phyloP scores from a whole-genome alignment of 768 basidiomycete species.

The Podaxis sp. region DNA sequence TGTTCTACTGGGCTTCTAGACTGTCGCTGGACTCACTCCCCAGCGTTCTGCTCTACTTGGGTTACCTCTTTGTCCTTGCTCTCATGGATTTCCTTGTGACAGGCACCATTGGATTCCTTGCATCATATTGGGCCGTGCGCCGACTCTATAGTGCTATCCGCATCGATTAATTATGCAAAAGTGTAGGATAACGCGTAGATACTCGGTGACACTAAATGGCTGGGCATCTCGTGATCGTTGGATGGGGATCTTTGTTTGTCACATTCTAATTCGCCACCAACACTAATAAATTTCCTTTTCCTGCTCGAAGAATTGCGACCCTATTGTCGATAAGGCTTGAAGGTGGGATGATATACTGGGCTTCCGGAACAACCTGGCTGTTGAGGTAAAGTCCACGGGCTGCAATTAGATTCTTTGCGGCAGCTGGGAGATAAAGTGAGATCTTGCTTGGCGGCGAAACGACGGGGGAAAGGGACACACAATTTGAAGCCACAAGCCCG shows the following conservation, averaged over 20 bases:
- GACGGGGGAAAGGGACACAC: slow-evolving; percentile 39
- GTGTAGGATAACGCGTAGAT: neutral
- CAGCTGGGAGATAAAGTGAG: slow-evolving; percentile 43
- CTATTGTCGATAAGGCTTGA: slow-evolving; percentile 58
- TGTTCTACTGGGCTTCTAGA: slow-evolving; percentile 86
- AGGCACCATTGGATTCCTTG: slow-evolving; percentile 89
- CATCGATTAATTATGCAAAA: slow-evolving; percentile 53
- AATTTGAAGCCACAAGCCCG: slow-evolving; percentile 60
- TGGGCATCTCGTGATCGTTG: neutral
- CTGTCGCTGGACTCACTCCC: slow-evolving; percentile 83
- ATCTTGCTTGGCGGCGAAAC: neutral
- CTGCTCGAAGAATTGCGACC: slow-evolving; percentile 68
- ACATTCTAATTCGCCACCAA: slow-evolving; percentile 32
- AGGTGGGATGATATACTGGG: slow-evolving; percentile 38
- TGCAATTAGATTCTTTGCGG: slow-evolving; percentile 59
- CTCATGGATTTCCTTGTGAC: slow-evolving; percentile 88
- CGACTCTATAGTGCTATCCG: slow-evolving; percentile 81
- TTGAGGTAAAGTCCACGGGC: slow-evolving; percentile 77
- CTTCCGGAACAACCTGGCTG: slow-evolving; percentile 53
- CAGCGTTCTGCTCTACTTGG: slow-evolving; percentile 82
- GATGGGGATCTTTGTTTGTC: neutral
- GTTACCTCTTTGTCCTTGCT: slow-evolving; percentile 83
- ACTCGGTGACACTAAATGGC: neutral
- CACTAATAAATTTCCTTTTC: slow-evolving; percentile 70
- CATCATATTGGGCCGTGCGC: slow-evolving; percentile 88